phyloP scores from a whole-genome alignment of 768 basidiomycete species.

The Strobilomyces confusus region DNA sequence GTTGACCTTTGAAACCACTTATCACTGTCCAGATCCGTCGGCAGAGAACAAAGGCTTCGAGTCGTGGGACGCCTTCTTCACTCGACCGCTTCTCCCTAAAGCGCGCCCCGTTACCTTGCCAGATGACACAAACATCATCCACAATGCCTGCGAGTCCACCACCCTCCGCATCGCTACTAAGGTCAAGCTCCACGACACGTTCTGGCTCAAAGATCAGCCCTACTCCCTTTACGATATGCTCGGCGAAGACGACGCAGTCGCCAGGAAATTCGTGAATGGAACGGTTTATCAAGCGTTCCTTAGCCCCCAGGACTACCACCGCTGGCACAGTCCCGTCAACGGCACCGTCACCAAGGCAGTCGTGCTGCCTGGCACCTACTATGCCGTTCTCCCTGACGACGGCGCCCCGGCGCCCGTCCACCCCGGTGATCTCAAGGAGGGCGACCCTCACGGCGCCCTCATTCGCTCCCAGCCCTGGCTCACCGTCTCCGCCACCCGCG shows the following conservation, averaged over 20 bases:
- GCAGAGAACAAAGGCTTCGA: neutral
- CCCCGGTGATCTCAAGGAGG: slow-evolving; percentile 53
- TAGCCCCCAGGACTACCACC: slow-evolving; percentile 48
- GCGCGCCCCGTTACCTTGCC: neutral
- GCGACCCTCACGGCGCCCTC: slow-evolving; percentile 45
- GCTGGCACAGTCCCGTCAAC: slow-evolving; percentile 61
- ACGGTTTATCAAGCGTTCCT: slow-evolving; percentile 54
- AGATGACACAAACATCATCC: neutral
- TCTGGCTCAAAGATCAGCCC: slow-evolving; percentile 56
- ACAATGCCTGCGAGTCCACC: slow-evolving; percentile 51
- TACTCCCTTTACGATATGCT: slow-evolving; percentile 59
- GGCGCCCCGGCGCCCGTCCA: slow-evolving; percentile 48
- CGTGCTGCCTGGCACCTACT: slow-evolving; percentile 24
- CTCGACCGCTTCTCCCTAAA: neutral
- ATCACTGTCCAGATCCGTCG: neutral
- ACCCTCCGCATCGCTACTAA: slow-evolving; percentile 33
- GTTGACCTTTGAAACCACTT: neutral
- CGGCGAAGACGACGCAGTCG: slow-evolving; percentile 18
- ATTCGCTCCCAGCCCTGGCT: slow-evolving; percentile 26
- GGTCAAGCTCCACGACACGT: slow-evolving; percentile 41
- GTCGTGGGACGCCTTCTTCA: slow-evolving; percentile 1
- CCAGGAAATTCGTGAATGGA: slow-evolving; percentile 42
- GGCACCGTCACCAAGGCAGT: slow-evolving; percentile 29
- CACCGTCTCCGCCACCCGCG: slow-evolving; percentile 35
- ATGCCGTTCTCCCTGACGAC: slow-evolving; percentile 8